phyloP scores from a whole-genome alignment of 495 filamentous ascomycete species.

The Penicillium daleae region DNA sequence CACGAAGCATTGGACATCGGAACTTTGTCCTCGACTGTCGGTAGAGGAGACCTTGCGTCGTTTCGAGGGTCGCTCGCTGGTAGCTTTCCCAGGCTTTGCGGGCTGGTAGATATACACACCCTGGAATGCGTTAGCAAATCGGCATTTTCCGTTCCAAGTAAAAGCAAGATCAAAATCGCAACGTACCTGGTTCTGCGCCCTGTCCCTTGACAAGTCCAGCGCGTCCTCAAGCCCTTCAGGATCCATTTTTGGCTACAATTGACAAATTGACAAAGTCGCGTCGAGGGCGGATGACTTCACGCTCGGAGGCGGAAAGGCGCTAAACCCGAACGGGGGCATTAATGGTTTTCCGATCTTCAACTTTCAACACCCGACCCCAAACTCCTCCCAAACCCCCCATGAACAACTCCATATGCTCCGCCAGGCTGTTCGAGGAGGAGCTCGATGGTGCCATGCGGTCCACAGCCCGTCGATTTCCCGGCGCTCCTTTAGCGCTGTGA shows the following conservation, averaged over 20 bases:
- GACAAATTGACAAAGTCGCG: conserved; percentile 26
- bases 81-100: conserved; percentile 37
- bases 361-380: conserved; percentile 16
- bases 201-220: conserved; percentile 32
- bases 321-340: conserved; percentile 41
- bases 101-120: conserved; percentile 73
- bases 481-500: conserved; percentile 40
- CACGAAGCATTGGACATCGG: conserved; percentile 51
- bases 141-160: not conserved
- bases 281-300: conserved; percentile 26
- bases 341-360: conserved; percentile 34
- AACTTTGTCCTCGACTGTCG: conserved; percentile 24
- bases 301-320: conserved; percentile 31
- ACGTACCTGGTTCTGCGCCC: conserved; percentile 55
- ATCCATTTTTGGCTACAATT: conserved; percentile 32
- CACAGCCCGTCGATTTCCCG: conserved; percentile 35
- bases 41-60: conserved; percentile 56
- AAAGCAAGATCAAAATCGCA: not conserved
- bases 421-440: conserved; percentile 50
- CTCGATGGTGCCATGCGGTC: conserved; percentile 50
- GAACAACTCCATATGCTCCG: conserved; percentile 53
- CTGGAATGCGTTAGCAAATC: conserved; percentile 43
- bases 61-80: conserved; percentile 62
- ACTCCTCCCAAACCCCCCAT: conserved; percentile 27
- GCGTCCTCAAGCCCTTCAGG: conserved; percentile 34